These are phyloP conservation scores for Dioscorea dumetorum DNA, from an alignment of 106 monocot genomes.

Conservation along the genomic window DNA sequence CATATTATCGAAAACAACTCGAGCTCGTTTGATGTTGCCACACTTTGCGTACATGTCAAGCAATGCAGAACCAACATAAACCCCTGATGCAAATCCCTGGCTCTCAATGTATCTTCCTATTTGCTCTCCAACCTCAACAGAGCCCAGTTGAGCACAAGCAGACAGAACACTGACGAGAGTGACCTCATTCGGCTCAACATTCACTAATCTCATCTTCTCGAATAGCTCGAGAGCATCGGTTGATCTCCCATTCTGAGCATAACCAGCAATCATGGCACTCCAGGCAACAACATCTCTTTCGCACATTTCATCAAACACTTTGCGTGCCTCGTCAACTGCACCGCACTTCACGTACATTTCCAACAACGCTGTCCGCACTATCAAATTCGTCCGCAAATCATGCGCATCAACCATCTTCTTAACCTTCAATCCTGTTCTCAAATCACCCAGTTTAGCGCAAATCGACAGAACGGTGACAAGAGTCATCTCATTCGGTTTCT, in stretches of 20 bases:
- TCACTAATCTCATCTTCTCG: constrained; percentile 51
- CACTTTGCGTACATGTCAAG: constrained; percentile 88
- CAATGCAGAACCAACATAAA: constrained; percentile 65
- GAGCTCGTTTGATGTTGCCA: constrained; percentile 60
- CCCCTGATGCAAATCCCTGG: constrained; percentile 25
- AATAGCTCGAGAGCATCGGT: constrained; percentile 72
- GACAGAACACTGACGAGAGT: constrained; percentile 81
- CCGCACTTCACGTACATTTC: constrained; percentile 89
- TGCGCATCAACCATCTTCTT: constrained; percentile 42
- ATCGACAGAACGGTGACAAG: constrained; percentile 67
- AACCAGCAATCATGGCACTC: constrained; percentile 93
- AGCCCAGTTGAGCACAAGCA: constrained; percentile 73
- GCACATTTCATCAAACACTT: constrained; percentile 61
- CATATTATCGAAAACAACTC: constrained; percentile 52
- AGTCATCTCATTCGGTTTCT: constrained; percentile 52
- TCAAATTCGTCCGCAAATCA: constrained; percentile 30
- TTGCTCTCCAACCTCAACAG: constrained; percentile 48
- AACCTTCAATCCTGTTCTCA: constrained; percentile 54
- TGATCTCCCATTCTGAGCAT: constrained; percentile 86
- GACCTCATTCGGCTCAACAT: constrained; percentile 64
- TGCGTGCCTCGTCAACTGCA: constrained; percentile 65
- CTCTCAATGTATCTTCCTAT: constrained; percentile 61
- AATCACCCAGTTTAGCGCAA: constrained; percentile 65
- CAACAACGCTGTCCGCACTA: constrained; percentile 71
- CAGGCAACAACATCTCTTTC: constrained; percentile 73